Base-by-base conservation (phyloP, 1,284 basidiomycete species). In the Marasmius sp. region DNA sequence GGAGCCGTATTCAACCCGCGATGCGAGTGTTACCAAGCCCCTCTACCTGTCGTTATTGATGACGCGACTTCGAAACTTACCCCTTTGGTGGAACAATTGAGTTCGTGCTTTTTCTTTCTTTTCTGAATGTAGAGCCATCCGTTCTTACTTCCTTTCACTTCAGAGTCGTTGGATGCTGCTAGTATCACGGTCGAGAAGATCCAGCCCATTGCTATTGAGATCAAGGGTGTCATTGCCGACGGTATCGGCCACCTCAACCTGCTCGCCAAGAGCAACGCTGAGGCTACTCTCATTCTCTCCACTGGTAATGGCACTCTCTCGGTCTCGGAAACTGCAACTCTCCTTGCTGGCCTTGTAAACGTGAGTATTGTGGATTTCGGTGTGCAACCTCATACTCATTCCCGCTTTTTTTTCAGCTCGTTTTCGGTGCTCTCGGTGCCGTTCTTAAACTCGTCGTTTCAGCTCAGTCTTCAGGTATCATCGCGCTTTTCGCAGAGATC, bases 11-110 rank as follows among this genome's bases (percentile, higher is more conserved):
- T 37, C 43, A 45, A 58, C 11, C 56, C 47, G 6, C 41, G 41
- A 20, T 37, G 43, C 47, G 43, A 48, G 8, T 58, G 56, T 18
- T 45, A 48, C 43, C 18, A 33, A 22, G 34, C 18, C 3, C 47
- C 56, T 34, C 56, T 58, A 6, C 56, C 56, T 48, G 56, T 48
- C 12, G 47, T 58, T 45, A 58, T 58, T 43, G 47, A 37, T 33
- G 56, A 48, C 33, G 27, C 22, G n/a, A 51, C 56, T 34, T 58
- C 56, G 27, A 58, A 52, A n/a, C 33, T 34, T 7, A 58, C n/a
- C 18, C 58, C 57, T 33, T 37, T 45, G 36, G 18, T 57, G 34
- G 50, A 61, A 33, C 45, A 61, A 58, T 27, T 58, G 5, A 51
- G 49, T 58, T 34, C 43, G 56, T 58, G 22, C 34, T 47, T 33